Base-by-base conservation (phyloP, 768 basidiomycete species). In the Russula dissimulans region DNA sequence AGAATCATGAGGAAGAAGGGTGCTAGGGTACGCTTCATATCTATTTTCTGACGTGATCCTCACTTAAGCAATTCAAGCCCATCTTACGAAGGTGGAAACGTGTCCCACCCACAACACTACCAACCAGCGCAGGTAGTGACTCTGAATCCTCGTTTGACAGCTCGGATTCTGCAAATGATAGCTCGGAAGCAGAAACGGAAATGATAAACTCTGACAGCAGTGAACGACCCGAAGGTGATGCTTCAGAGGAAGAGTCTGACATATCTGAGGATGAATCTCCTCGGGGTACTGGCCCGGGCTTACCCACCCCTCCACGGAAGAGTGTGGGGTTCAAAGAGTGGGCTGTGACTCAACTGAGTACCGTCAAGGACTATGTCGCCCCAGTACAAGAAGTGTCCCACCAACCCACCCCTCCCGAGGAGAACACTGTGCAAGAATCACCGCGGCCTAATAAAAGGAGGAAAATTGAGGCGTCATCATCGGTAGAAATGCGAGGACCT, bases 241-340 rank as follows among this genome's bases (percentile, higher is more conserved):
- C 29, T 7, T 59, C 57, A n/a, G 63, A 52, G 15, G 49, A 38
- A 22, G 60, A 63, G 42, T 55, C 65, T 1, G 64, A 66, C 41
- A 36, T 41, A 0, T 29, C 34, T 11, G 70, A 70, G 34, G 69
- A 70, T 14, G 69, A 64, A 2, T 62, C 62, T n/a, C 60, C 69
- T 54, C 60, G 44, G 12, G 67, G 55, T 14, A 69, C 65, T 22
- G 66, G 54, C 5, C 66, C 69, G 29, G 29, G 38, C 26, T 31
- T 63, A 14, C 66, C 66, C 26, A 67, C 64, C 54, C 70, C 65
- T 52, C 77, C 73, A 66, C 69, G 71, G 14, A 83, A 77, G 61
- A 69, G 70, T 32, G 67, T 74, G 4, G 80, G 82, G 7, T 97
- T 97, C 80, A 97, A 97, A 70, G 78, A 85, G 43, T 97, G 95